Conservation (phyloP, 345 rosid species). For the Eucalyptus curtisii region DNA sequence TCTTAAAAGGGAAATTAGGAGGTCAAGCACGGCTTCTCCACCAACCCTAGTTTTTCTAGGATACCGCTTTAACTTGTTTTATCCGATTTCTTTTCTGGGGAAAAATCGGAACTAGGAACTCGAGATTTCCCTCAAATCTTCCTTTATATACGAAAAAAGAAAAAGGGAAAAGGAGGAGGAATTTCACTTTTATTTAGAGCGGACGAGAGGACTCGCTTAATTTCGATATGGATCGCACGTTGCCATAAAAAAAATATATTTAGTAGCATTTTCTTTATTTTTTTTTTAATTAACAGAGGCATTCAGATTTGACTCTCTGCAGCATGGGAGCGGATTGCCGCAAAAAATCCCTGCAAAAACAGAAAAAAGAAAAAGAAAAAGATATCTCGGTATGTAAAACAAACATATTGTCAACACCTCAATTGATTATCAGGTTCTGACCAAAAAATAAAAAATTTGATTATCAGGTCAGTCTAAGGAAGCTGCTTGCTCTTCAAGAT, state of each 20-base stretch:
- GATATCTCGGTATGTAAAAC: neutral
- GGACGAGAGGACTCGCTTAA: neutral
- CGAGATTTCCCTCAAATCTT: neutral
- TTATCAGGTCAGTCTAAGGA: neutral
- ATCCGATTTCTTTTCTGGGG: neutral
- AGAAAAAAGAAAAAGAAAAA: fast-evolving
- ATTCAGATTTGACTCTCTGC: neutral
- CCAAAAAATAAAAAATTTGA: neutral
- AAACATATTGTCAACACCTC: neutral
- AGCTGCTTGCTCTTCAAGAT: neutral
- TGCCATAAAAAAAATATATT: neutral
- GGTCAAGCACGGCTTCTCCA: neutral
- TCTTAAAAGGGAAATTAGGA: too few relatives aligned
- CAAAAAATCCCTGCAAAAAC: neutral
- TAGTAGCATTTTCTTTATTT: neutral
- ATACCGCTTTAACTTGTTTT: too few relatives aligned
- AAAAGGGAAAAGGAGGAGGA: neutral
- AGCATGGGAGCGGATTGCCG: neutral
- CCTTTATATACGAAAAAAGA: neutral
- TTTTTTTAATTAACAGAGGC: neutral
- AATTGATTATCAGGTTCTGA: neutral
- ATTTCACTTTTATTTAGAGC: neutral
- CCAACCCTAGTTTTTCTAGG: too few relatives aligned
- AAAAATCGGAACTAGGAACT: neutral
- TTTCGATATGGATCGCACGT: neutral